phyloP scores from a whole-genome alignment of 768 basidiomycete species.

The Mrakia hoshinonis region DNA sequence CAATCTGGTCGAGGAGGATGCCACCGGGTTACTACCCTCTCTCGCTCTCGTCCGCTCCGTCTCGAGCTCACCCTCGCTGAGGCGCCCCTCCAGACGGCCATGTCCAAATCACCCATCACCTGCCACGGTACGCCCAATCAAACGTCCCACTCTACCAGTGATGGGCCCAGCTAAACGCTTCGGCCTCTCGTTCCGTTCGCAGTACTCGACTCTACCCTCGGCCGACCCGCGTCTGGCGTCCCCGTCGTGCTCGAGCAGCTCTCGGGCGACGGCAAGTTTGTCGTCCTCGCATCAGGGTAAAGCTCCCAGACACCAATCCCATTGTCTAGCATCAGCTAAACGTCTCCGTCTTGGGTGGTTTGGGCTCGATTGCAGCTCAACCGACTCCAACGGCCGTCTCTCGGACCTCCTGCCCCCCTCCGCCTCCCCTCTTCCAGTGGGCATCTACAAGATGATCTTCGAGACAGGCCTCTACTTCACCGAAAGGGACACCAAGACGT shows the following conservation, averaged over 20 bases:
- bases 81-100: slow-evolving; percentile 16
- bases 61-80: too few relatives aligned
- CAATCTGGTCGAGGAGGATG: too few relatives aligned
- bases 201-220: slow-evolving; percentile 81
- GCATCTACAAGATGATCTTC: slow-evolving; percentile 78
- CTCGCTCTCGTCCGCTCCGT: too few relatives aligned
- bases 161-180: too few relatives aligned
- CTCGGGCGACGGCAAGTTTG: slow-evolving; percentile 42
- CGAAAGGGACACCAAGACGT: slow-evolving; percentile 53
- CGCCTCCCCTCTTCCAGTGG: slow-evolving; percentile 48
- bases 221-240: slow-evolving; percentile 69
- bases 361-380: slow-evolving; percentile 47
- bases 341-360: slow-evolving; percentile 24
- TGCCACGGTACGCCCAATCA: slow-evolving; percentile 59
- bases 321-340: too few relatives aligned
- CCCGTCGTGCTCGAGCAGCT: slow-evolving; percentile 55
- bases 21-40: too few relatives aligned
- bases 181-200: not conserved
- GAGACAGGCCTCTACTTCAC: slow-evolving; percentile 76
- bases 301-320: slow-evolving; percentile 29
- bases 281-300: slow-evolving; percentile 56
- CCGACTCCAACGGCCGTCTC: slow-evolving; percentile 76
- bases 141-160: too few relatives aligned
- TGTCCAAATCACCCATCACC: slow-evolving; percentile 65
- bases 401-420: slow-evolving; percentile 56